phyloP scores from a whole-genome alignment of 257 asterid genomes.

The Nicotiana noctiflora region DNA sequence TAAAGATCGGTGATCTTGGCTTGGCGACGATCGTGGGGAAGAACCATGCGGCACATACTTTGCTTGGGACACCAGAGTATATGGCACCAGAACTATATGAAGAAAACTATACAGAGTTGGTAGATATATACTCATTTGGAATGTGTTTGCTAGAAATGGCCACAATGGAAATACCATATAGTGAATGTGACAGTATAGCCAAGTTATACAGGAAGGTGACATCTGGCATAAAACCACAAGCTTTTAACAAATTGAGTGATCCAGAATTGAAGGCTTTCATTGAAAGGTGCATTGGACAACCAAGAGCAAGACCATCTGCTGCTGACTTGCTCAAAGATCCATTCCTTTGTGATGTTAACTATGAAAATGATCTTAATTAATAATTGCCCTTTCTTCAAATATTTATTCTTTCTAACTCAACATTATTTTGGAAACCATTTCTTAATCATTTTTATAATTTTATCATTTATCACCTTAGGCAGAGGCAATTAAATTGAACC shows the following conservation, averaged over 20 bases:
- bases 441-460: no score
- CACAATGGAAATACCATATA: slow-evolving; percentile 26
- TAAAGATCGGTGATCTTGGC: slow-evolving; percentile 30
- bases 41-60: slow-evolving; percentile 26
- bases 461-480: no score
- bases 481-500: no score
- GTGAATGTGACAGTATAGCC: slow-evolving; percentile 26
- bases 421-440: not conserved
- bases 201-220: slow-evolving; percentile 26
- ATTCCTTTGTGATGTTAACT: slow-evolving; percentile 13
- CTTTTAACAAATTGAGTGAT: slow-evolving; percentile 21
- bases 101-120: slow-evolving; percentile 26
- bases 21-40: slow-evolving; percentile 28
- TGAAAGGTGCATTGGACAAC: slow-evolving; percentile 21
- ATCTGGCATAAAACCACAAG: slow-evolving; percentile 23
- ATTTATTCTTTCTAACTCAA: not conserved
- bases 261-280: slow-evolving; percentile 21
- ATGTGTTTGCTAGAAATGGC: slow-evolving; percentile 30
- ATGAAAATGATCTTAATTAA: slow-evolving; percentile 3
- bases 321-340: slow-evolving; percentile 22
- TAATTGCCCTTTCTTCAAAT: not conserved
- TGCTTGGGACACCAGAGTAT: slow-evolving; percentile 26
- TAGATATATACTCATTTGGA: slow-evolving; percentile 27
- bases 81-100: slow-evolving; percentile 32
- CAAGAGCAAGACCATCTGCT: slow-evolving; percentile 27